A percentile compares a stretch with the other conserved stretches of the same genome.
These are phyloP conservation scores for Fagopyrum tataricum DNA, from an alignment of 148 eudicot genomes.

Conservation along the genomic window DNA sequence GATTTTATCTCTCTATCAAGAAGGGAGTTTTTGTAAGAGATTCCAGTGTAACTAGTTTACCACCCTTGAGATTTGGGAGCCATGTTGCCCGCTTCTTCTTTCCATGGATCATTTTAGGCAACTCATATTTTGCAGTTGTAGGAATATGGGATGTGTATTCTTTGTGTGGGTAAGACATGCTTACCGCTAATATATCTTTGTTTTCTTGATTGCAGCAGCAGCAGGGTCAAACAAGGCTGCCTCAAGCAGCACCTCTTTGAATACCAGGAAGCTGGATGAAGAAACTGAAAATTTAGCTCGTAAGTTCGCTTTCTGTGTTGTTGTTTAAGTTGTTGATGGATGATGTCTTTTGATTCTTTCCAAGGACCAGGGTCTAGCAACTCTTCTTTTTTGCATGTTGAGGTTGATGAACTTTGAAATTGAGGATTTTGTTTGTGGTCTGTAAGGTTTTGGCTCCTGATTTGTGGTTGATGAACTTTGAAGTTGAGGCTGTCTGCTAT, in stretches of 20 bases:
- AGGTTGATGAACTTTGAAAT: no score
- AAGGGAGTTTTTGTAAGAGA: background rate
- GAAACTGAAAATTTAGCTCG: slow-evolving; percentile 92
- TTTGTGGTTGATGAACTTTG: background rate
- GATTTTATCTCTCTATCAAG: background rate
- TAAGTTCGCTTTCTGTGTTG: slow-evolving; percentile 27
- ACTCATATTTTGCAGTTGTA: background rate
- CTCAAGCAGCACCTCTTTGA: slow-evolving; percentile 81
- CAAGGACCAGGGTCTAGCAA: background rate
- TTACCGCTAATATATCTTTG: background rate
- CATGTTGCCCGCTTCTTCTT: background rate
- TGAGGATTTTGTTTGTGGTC: background rate
- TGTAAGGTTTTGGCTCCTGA: background rate
- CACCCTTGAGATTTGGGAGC: background rate
- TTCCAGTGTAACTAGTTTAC: background rate
- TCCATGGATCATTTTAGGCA: background rate
- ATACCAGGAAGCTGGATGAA: slow-evolving; percentile 95
- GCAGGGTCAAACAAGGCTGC: slow-evolving; percentile 95
- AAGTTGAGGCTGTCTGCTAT: background rate
- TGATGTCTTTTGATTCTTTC: background rate
- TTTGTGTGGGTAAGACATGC: background rate
- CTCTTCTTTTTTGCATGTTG: background rate
- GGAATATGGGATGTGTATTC: background rate
- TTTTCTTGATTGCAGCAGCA: slow-evolving; percentile 44
- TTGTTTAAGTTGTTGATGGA: background rate